Conservation (phyloP, 2,329 filamentous ascomycete species). For the Eurotiales sp. region DNA sequence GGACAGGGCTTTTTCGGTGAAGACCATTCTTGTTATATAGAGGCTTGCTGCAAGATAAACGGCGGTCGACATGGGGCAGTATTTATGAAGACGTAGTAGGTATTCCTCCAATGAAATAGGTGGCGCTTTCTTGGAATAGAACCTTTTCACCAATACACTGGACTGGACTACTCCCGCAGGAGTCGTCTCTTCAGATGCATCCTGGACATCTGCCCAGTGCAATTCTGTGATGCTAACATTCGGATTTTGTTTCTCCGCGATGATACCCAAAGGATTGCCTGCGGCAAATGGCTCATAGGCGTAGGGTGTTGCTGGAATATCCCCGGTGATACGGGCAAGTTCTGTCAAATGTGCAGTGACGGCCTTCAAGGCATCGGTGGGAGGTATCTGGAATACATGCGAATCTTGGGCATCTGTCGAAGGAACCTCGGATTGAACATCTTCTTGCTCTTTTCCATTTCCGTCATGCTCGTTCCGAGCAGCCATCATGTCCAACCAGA, state of each 20-base stretch:
- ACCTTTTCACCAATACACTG: conserved; percentile 82
- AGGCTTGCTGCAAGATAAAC: conserved; percentile 87
- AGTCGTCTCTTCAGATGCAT: conserved; percentile 58
- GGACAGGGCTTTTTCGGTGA: conserved; percentile 71
- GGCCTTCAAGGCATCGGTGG: conserved; percentile 72
- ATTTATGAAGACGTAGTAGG: conserved; percentile 78
- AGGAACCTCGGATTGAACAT: conserved; percentile 16
- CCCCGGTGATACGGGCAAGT: conserved; percentile 46
- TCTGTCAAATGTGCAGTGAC: conserved; percentile 67
- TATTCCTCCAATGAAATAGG: conserved; percentile 82
- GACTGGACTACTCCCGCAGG: conserved; percentile 75
- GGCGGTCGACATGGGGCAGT: conserved; percentile 88
- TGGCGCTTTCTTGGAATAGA: conserved; percentile 84
- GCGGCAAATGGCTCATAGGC: not conserved
- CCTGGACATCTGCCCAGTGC: conserved; percentile 33
- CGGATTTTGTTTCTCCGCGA: conserved; percentile 12
- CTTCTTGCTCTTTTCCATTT: conserved; percentile 14
- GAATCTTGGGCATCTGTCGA: conserved; percentile 11
- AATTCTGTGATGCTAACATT: conserved; percentile 25
- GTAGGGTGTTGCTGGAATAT: conserved; percentile 67
- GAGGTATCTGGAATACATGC: conserved; percentile 63
- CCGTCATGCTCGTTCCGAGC: conserved; percentile 19
- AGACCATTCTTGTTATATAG: conserved; percentile 80
- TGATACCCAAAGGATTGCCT: not conserved
- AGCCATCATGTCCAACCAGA: conserved; percentile 23